These are phyloP conservation scores for Aureobasidium namibiae DNA, from an alignment of 2,329 filamentous ascomycete species.

Conservation along the genomic window DNA sequence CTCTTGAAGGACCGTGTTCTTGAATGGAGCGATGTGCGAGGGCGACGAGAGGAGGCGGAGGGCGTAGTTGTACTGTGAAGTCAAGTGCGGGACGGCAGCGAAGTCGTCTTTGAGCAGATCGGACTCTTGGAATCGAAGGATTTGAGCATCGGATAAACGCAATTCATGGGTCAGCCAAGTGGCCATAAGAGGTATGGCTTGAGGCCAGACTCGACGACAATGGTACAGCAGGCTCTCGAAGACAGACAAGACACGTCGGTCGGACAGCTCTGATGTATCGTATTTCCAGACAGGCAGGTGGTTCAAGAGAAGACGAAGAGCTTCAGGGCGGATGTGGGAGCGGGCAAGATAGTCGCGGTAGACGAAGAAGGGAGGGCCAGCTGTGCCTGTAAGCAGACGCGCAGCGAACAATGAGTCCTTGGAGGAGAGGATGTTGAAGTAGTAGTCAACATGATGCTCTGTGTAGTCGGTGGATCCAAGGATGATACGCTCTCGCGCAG, in stretches of 20 bases:
- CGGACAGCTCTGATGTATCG: neutral
- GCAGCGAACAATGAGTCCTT: conserved; percentile 19
- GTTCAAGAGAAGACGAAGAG: conserved; percentile 36
- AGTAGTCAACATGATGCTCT: conserved; percentile 19
- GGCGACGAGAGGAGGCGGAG: conserved; percentile 43
- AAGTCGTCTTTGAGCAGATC: neutral
- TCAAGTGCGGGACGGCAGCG: neutral
- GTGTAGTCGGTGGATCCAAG: conserved; percentile 17
- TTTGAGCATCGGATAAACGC: neutral
- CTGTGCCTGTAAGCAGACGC: conserved; percentile 9
- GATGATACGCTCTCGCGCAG: neutral
- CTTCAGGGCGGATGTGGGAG: conserved; percentile 30
- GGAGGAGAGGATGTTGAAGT: conserved; percentile 19
- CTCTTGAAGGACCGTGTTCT: conserved; percentile 42
- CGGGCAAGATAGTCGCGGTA: conserved; percentile 40
- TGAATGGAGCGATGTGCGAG: conserved; percentile 40
- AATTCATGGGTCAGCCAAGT: neutral
- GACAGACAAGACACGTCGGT: conserved; percentile 27
- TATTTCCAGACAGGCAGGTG: conserved; percentile 12
- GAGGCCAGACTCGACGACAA: conserved; percentile 43
- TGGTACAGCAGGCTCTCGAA: conserved; percentile 42
- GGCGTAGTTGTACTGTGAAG: conserved; percentile 31
- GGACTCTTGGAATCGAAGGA: neutral
- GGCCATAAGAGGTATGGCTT: conserved; percentile 27
- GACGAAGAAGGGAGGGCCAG: conserved; percentile 31